A percentile compares a stretch with the other conserved stretches of the same genome.
phyloP scores from a whole-genome alignment of 2,329 filamentous ascomycete genomes.

The Blastomyces gilchristii region DNA sequence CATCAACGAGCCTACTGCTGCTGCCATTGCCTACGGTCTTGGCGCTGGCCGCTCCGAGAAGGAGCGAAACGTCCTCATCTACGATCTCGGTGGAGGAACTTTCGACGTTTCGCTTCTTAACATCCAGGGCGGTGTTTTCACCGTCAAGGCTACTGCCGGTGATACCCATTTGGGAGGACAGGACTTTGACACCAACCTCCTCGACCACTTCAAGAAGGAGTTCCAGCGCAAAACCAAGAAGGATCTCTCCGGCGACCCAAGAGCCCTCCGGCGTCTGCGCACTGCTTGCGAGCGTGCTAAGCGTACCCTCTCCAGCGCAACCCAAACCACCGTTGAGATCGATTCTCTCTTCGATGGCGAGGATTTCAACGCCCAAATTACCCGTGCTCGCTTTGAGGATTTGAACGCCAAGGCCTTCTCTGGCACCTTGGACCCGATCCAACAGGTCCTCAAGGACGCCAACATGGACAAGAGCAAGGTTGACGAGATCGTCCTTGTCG shows the following conservation, averaged over 20 bases:
- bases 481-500: conserved; percentile 97
- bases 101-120: conserved; percentile 99
- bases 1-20: conserved; percentile 99
- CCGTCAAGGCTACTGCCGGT: conserved; percentile 95
- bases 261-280: conserved; percentile 88
- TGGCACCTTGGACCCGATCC: conserved; percentile 88
- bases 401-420: conserved; percentile 92
- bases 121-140: conserved; percentile 99
- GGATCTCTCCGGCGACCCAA: conserved; percentile 55
- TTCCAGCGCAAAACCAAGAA: conserved; percentile 74
- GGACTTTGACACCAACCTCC: conserved; percentile 91
- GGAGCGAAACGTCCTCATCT: conserved; percentile 98
- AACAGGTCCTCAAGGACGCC: conserved; percentile 93
- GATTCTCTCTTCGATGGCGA: conserved; percentile 97
- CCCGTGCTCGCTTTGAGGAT: conserved; percentile 97
- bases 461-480: conserved; percentile 78
- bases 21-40: conserved; percentile 96
- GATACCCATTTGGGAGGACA: conserved; percentile 93
- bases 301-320: conserved; percentile 94
- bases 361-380: conserved; percentile 95
- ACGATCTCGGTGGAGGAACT: conserved; percentile 99
- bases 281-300: conserved; percentile 99
- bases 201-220: conserved; percentile 95
- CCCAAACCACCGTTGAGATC: conserved; percentile 96
- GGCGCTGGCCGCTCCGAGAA: conserved; percentile 89